phyloP scores from a whole-genome alignment of 1,284 basidiomycete genomes.

The Heterobasidion parviporum region DNA sequence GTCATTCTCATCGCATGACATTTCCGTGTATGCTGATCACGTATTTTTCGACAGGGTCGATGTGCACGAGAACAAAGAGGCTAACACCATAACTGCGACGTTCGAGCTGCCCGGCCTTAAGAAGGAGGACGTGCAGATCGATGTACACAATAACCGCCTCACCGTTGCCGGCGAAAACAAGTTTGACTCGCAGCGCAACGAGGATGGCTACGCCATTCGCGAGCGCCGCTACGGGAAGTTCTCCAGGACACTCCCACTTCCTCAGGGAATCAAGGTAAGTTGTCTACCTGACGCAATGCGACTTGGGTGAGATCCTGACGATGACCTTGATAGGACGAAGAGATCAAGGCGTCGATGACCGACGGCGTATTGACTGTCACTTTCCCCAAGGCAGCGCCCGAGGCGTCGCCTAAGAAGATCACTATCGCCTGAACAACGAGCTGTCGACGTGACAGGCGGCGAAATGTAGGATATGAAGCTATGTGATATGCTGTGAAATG shows the following conservation, averaged over 20 bases:
- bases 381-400: slow-evolving; percentile 31
- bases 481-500: too few species aligned
- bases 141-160: slow-evolving; percentile 33
- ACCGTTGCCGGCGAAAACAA: slow-evolving; percentile 36
- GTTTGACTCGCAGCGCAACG: slow-evolving; percentile 23
- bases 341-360: slow-evolving; percentile 35
- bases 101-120: slow-evolving; percentile 20
- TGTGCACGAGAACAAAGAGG: slow-evolving; percentile 31
- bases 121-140: slow-evolving; percentile 33
- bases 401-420: slow-evolving; percentile 27
- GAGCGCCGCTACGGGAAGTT: slow-evolving; percentile 42
- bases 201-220: slow-evolving; percentile 37
- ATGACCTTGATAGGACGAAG: slow-evolving; percentile 21
- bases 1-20: neutral
- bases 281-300: neutral
- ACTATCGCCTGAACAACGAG: slow-evolving; percentile 18
- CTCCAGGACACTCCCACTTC: slow-evolving; percentile 35
- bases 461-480: too few species aligned
- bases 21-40: neutral
- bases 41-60: slow-evolving; percentile 29
- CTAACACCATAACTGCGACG: slow-evolving; percentile 33
- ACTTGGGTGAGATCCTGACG: slow-evolving; percentile 1
- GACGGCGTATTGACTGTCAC: slow-evolving; percentile 33
- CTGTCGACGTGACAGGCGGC: too few species aligned
- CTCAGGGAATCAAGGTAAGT: slow-evolving; percentile 38